Evolutionary conservation across 2,329 filamentous ascomycete genomes (phyloP).

Genomic region (Ophiognomonia clavigignenti-juglandacearum): DNA sequence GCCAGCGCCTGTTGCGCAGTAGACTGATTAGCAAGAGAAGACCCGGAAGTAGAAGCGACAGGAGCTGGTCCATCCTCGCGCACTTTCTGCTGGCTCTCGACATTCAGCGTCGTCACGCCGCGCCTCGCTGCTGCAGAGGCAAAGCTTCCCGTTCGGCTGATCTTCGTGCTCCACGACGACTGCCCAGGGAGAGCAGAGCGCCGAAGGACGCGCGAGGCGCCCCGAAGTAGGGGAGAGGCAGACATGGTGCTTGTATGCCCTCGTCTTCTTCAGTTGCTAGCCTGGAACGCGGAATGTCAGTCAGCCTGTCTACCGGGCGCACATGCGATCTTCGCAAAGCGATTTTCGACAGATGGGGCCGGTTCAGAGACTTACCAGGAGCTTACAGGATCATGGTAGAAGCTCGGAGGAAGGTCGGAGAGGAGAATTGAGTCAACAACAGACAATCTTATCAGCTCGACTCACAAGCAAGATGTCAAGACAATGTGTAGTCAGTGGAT

Average conservation of each 20-base stretch:
- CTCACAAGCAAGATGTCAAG: not conserved
- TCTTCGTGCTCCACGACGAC: slow-evolving; percentile 12
- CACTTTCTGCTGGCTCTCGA: slow-evolving; percentile 59
- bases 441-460: not conserved
- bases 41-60: slow-evolving; percentile 6
- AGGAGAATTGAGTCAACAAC: not conserved
- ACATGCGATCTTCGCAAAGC: no score
- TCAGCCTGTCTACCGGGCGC: not conserved
- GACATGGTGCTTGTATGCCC: slow-evolving; percentile 35
- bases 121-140: slow-evolving; percentile 25
- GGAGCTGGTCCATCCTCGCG: slow-evolving; percentile 20
- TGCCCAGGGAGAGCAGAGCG: slow-evolving; percentile 27
- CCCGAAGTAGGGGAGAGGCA: slow-evolving; percentile 37
- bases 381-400: slow-evolving; percentile 14
- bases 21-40: slow-evolving; percentile 14
- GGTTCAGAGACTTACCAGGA: slow-evolving; percentile 8
- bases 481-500: slow-evolving; percentile 13
- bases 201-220: slow-evolving; percentile 43
- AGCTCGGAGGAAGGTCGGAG: slow-evolving; percentile 3
- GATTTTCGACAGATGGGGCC: no score
- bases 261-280: slow-evolving; percentile 14
- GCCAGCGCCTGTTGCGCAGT: slow-evolving; percentile 62
- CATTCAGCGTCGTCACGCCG: slow-evolving; percentile 40
- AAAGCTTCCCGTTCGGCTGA: not conserved
- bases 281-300: slow-evolving; percentile 4